A percentile compares a stretch with the other conserved stretches of the same genome.
Conservation (phyloP, 2,329 filamentous ascomycete species). For the Knufia fluminis region DNA sequence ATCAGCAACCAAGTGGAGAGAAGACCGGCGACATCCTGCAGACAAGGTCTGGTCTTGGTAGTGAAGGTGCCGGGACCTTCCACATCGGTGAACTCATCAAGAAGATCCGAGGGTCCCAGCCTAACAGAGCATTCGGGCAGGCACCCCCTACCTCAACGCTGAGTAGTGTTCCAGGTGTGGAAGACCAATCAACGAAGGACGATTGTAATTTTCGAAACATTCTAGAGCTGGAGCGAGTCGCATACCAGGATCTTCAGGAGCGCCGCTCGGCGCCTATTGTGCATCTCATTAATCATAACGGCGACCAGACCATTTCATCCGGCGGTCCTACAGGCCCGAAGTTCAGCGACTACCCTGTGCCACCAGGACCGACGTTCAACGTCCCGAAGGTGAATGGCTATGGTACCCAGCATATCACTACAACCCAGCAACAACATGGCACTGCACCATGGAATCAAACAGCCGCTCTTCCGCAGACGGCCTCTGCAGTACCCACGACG, state of each 20-base stretch:
- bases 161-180: neutral
- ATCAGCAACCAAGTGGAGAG: neutral
- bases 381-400: neutral
- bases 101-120: conserved; percentile 5
- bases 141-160: neutral
- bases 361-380: neutral
- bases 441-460: neutral
- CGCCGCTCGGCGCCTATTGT: neutral
- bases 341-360: neutral
- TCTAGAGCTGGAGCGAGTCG: neutral
- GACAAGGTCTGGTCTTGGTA: neutral
- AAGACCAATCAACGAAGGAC: neutral
- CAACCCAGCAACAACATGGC: neutral
- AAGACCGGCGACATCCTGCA: neutral
- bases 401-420: too few species aligned
- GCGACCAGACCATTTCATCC: neutral
- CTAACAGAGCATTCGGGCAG: neutral
- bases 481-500: too few species aligned
- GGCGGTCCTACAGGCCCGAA: neutral
- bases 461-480: too few species aligned
- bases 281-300: neutral
- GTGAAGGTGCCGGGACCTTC: neutral
- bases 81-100: conserved; percentile 6
- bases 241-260: conserved; percentile 4
- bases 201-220: neutral